These are phyloP conservation scores for Acanthamoeba triangularis DNA, from an alignment of 208 protist species.

Conservation along the genomic window DNA sequence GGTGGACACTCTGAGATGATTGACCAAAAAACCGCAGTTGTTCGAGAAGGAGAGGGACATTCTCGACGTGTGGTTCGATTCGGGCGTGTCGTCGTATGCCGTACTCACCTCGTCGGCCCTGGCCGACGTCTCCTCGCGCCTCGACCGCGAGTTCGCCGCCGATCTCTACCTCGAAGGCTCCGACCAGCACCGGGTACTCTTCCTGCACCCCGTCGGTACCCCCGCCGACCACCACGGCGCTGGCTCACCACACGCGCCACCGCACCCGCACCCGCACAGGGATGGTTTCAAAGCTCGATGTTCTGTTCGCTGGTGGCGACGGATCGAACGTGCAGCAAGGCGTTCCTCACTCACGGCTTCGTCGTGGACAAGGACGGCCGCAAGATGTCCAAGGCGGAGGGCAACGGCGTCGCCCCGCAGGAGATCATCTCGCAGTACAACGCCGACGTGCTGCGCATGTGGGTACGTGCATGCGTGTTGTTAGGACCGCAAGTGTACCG, in stretches of 20 bases:
- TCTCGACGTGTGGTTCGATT: constrained; percentile 43
- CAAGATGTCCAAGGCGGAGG: constrained; percentile 65
- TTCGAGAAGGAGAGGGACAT: constrained; percentile 55
- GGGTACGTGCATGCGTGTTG: background rate
- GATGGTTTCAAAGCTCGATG: constrained; percentile 56
- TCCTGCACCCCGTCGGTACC: too few relatives aligned
- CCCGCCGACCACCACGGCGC: background rate
- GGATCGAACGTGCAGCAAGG: background rate
- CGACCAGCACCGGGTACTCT: constrained; percentile 25
- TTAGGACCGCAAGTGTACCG: background rate
- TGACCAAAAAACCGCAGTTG: background rate
- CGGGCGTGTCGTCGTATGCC: constrained; percentile 1
- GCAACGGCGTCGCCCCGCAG: background rate
- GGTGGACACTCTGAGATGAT: too few relatives aligned
- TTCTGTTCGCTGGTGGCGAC: constrained; percentile 53
- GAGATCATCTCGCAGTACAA: constrained; percentile 9
- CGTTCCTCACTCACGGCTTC: constrained; percentile 39
- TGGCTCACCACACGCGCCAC: background rate
- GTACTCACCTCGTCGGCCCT: background rate
- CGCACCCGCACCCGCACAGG: background rate
- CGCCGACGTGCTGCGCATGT: constrained; percentile 48
- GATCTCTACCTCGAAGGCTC: constrained; percentile 52
- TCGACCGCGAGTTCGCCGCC: background rate
- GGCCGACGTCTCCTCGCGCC: background rate
- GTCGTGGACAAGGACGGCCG: constrained; percentile 2